Percentiles rank a stretch among this genome's conserved stretches.
phyloP scores from a whole-genome alignment of 805 yeast species.

The Sugiyamaella qingdaonensis region DNA sequence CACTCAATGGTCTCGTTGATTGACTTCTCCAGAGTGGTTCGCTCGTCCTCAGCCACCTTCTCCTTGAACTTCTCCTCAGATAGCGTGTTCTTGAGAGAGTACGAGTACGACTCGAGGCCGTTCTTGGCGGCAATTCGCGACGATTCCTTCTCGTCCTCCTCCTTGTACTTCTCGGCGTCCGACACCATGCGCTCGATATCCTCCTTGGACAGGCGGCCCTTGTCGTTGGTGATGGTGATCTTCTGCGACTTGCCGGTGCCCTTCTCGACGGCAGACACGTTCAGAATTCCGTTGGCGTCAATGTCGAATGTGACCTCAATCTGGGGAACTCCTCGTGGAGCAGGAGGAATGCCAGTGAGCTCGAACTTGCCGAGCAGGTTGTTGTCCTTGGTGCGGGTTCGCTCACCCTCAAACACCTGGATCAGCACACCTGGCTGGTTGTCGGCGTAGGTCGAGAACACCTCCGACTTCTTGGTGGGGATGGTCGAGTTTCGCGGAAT shows the following conservation, averaged over 20 bases:
- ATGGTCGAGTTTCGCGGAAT: constrained; percentile 98
- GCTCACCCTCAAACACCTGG: constrained; percentile 98
- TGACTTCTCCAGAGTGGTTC: constrained; percentile 67
- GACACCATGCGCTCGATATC: constrained; percentile 97
- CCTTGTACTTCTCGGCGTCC: constrained; percentile 97
- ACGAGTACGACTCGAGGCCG: constrained; percentile 91
- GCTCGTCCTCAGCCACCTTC: constrained; percentile 65
- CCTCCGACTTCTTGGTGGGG: constrained; percentile 96
- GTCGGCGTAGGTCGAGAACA: constrained; percentile 94
- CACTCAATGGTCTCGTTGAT: constrained; percentile 82
- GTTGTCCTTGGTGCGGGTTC: constrained; percentile 93
- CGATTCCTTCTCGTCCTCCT: constrained; percentile 94
- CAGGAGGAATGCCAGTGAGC: constrained; percentile 94
- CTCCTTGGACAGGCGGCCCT: constrained; percentile 97
- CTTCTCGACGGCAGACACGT: constrained; percentile 94
- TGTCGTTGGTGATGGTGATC: constrained; percentile 97
- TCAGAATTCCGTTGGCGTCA: constrained; percentile 96
- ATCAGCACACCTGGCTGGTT: constrained; percentile 98
- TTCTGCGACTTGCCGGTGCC: constrained; percentile 97
- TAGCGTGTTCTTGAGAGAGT: constrained; percentile 82
- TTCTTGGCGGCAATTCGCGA: constrained; percentile 90
- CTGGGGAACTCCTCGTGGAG: constrained; percentile 98
- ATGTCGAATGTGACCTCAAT: constrained; percentile 95
- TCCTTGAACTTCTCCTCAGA: constrained; percentile 73
- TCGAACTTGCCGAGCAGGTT: constrained; percentile 96